phyloP scores from a whole-genome alignment of 1,139 yeast species.

The Debaryomyces sp. region DNA sequence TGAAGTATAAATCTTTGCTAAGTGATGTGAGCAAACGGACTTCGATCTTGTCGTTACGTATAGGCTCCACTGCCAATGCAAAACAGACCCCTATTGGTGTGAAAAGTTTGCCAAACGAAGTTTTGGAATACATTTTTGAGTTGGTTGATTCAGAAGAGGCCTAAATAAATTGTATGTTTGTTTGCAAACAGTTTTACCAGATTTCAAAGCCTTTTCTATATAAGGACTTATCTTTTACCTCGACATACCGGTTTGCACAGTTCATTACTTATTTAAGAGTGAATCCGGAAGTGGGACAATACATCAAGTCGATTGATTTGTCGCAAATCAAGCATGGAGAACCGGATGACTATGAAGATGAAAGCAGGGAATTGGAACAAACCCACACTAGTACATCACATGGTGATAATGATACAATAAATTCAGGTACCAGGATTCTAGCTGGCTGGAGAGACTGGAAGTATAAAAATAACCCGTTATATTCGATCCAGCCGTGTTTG shows the following conservation, averaged over 20 bases:
- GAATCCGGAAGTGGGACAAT: slow-evolving; percentile 55
- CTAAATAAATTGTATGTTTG: slow-evolving; percentile 47
- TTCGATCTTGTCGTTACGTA: slow-evolving; percentile 18
- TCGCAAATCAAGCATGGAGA: slow-evolving; percentile 54
- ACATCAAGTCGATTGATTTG: slow-evolving; percentile 59
- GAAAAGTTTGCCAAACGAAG: slow-evolving; percentile 36
- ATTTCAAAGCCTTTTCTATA: slow-evolving; percentile 61
- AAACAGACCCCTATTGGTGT: slow-evolving; percentile 18
- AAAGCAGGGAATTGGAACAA: slow-evolving; percentile 20
- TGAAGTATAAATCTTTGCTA: slow-evolving; percentile 47
- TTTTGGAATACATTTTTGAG: slow-evolving; percentile 35
- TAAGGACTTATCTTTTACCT: slow-evolving; percentile 53
- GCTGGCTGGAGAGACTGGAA: slow-evolving; percentile 96
- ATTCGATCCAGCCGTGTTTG: slow-evolving; percentile 34
- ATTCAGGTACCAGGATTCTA: slow-evolving; percentile 24
- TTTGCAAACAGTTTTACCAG: slow-evolving; percentile 51
- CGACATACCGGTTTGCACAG: slow-evolving; percentile 78
- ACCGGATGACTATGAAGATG: slow-evolving; percentile 48
- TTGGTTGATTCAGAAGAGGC: slow-evolving; percentile 30
- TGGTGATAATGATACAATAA: slow-evolving; percentile 11
- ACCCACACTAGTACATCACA: slow-evolving; percentile 3
- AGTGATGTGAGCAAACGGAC: slow-evolving; percentile 42
- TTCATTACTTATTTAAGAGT: slow-evolving; percentile 65
- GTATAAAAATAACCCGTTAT: slow-evolving; percentile 68
- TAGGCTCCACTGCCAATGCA: slow-evolving; percentile 5